Evolutionary conservation across 306 rosid species (phyloP), one percentile per base, ranked within the genome.

Genomic region (Vigna unguiculata): DNA sequence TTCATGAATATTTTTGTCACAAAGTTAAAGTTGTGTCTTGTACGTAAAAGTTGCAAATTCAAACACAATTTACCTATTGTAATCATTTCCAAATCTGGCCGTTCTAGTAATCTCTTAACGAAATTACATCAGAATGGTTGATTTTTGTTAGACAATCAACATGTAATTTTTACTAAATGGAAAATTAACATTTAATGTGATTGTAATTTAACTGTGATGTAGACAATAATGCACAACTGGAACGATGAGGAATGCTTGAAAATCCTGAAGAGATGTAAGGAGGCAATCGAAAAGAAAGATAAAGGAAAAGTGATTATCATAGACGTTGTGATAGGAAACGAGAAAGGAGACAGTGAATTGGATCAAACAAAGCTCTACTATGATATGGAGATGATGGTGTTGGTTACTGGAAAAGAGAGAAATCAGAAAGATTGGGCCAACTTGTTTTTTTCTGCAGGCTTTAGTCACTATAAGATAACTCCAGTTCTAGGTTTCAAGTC

Each of bases 141-240:
- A 36, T 36, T 8, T 34, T 34, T 34, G 38, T 38, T 38, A 38
- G 11, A 8, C 8, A 38, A 38, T 8, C 11, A 38, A 38, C 11
- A 40, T 40, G 24, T 19, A 2, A 22, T 51, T 51, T 51, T 17
- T 17, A 52, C 13, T 52, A 19, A 52, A 7, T 17, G 19, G 13
- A 20, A 51, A 51, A 51, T 17, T n/a, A 16, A 49, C 7, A 49
- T 49, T 6, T 49, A 3, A 53, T 53, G 7, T 19, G 5, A 57
- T 32, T 60, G 45, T 30, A 30, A 60, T 59, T 59, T 60, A 22
- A n/a, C 0, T n/a, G 16, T 17, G 16, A 65, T 40, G 53, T 64
- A 85, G 91, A 75, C 83, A 74, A 63, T 85, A 36, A 38, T 88
- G 47, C 91, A 88, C 20, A 82, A 85, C 71, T 87, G 89, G 40